Percentiles rank a stretch among this genome's conserved stretches.
phyloP scores from a whole-genome alignment of 345 rosid species.

The Hibiscus tridactylites region DNA sequence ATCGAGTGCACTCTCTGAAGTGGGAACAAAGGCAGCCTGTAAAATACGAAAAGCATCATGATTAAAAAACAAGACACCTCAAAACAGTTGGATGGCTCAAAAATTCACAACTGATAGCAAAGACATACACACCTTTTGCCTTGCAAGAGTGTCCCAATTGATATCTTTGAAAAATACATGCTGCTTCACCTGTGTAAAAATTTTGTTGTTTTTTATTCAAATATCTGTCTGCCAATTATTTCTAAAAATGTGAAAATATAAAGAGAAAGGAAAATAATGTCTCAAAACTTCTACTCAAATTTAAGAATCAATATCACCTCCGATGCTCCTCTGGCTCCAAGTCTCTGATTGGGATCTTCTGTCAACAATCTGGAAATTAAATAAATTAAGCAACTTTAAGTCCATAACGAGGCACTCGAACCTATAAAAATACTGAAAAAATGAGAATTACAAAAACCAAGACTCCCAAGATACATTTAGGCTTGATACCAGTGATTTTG shows the following conservation, averaged over 20 bases:
- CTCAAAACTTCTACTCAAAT: constrained; percentile 3
- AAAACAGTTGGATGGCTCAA: background rate
- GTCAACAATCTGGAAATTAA: constrained; percentile 64
- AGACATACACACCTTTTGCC: constrained; percentile 66
- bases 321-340: constrained; percentile 89
- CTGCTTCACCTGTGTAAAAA: constrained; percentile 68
- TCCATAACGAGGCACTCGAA: background rate
- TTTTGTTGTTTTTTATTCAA: constrained; percentile 10
- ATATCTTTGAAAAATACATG: constrained; percentile 83
- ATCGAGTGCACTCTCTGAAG: constrained; percentile 88
- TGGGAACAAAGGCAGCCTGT: constrained; percentile 95
- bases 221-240: background rate
- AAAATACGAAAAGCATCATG: constrained; percentile 11
- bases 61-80: constrained; percentile 10
- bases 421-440: background rate
- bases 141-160: constrained; percentile 85
- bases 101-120: background rate
- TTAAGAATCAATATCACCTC: constrained; percentile 47
- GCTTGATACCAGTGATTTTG: background rate
- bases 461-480: background rate
- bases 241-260: background rate
- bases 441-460: background rate
- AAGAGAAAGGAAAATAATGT: background rate
- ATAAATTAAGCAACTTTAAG: background rate
- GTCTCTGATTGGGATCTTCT: constrained; percentile 97